phyloP scores from a whole-genome alignment of 1,284 basidiomycete species.

The Malassezia obtusa region DNA sequence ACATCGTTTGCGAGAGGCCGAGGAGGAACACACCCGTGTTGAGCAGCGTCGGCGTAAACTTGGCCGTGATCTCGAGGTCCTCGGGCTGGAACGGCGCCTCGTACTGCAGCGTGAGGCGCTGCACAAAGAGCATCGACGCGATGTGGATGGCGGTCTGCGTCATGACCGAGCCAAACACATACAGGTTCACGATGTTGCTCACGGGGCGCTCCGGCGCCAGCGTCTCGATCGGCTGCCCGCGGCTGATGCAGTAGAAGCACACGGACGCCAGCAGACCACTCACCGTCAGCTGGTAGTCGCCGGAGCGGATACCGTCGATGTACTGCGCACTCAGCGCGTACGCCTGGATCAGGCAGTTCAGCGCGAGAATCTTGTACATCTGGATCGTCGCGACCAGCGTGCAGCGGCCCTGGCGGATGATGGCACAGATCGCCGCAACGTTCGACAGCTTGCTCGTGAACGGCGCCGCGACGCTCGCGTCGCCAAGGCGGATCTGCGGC shows the following conservation, averaged over 20 bases:
- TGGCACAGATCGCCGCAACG: slow-evolving; percentile 32
- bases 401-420: slow-evolving; percentile 45
- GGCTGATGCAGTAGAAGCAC: slow-evolving; percentile 45
- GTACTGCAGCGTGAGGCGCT: slow-evolving; percentile 23
- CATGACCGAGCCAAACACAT: slow-evolving; percentile 41
- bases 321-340: slow-evolving; percentile 42
- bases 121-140: slow-evolving; percentile 40
- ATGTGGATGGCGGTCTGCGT: slow-evolving; percentile 44
- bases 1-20: slow-evolving; percentile 40
- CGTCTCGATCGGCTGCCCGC: slow-evolving; percentile 40
- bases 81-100: slow-evolving; percentile 28
- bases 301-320: slow-evolving; percentile 45
- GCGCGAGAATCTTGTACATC: slow-evolving; percentile 48
- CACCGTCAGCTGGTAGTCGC: slow-evolving; percentile 46
- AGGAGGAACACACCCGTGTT: slow-evolving; percentile 46
- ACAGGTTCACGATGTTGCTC: slow-evolving; percentile 38
- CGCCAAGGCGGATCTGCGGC: slow-evolving; percentile 46
- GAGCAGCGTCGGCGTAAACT: slow-evolving; percentile 41
- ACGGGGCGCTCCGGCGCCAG: slow-evolving; percentile 41
- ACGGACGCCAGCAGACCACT: slow-evolving; percentile 37
- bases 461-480: slow-evolving; percentile 45
- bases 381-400: slow-evolving; percentile 46
- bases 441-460: slow-evolving; percentile 44
- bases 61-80: slow-evolving; percentile 30
- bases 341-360: slow-evolving; percentile 46